A percentile compares a stretch with the other conserved stretches of the same genome.
Conservation (phyloP, 225 moss, liverwort and hornwort species). For the Neckera pumila region DNA sequence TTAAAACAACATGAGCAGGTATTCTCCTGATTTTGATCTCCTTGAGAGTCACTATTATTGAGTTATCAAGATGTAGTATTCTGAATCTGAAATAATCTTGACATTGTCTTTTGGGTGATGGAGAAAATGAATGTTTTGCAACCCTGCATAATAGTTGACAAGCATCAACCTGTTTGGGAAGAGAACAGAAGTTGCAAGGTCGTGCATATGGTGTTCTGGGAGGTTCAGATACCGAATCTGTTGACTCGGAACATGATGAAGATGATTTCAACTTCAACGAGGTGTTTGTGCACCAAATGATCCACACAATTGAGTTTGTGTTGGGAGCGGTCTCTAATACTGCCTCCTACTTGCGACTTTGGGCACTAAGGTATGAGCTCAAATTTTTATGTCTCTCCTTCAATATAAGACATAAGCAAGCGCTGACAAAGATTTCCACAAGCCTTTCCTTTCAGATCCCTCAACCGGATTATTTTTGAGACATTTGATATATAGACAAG, state of each 20-base stretch:
- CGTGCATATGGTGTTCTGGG: constrained; percentile 65
- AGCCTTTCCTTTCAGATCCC: background rate
- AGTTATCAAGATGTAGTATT: background rate
- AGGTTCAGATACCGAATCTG: constrained; percentile 74
- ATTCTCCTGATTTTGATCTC: background rate
- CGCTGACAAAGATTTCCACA: background rate
- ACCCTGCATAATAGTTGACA: background rate
- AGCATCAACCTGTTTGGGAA: background rate
- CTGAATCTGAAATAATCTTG: background rate
- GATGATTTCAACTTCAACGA: constrained; percentile 82
- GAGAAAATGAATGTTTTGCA: background rate
- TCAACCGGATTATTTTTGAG: background rate
- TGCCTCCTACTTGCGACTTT: constrained; percentile 90
- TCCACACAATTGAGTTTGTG: constrained; percentile 96
- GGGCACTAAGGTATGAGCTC: constrained; percentile 70
- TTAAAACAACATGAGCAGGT: constrained; percentile 66
- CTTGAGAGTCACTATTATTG: background rate
- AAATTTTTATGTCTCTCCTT: background rate
- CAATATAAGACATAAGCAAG: background rate
- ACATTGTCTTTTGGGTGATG: background rate
- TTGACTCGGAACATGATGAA: constrained; percentile 64
- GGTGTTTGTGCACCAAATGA: constrained; percentile 94
- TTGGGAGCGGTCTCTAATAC: constrained; percentile 96
- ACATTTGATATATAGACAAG: background rate
- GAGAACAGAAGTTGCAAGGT: constrained; percentile 61